phyloP scores from a whole-genome alignment of 495 filamentous ascomycete species.

The Neurospora sp. region DNA sequence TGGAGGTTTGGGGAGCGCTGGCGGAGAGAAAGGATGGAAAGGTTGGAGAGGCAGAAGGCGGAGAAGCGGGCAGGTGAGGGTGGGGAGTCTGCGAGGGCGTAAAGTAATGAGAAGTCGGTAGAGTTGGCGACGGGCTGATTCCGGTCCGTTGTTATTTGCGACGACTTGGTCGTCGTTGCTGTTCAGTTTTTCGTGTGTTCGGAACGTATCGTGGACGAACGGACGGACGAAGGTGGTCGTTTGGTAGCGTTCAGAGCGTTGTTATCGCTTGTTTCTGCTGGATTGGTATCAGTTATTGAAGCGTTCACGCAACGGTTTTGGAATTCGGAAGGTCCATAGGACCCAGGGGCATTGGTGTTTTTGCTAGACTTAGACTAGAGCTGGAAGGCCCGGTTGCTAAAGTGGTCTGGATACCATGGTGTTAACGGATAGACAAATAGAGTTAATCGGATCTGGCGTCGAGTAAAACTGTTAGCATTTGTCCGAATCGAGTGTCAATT shows the following conservation, averaged over 20 bases:
- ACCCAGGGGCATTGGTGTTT: neutral
- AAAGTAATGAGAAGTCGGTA: neutral
- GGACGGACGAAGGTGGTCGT: neutral
- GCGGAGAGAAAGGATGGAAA: conserved; percentile 14
- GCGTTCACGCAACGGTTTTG: neutral
- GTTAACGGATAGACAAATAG: neutral
- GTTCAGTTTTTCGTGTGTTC: neutral
- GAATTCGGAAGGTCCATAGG: neutral
- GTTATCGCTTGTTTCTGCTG: neutral
- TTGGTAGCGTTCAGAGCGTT: neutral
- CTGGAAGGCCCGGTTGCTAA: neutral
- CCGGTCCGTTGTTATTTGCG: neutral
- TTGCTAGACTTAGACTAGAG: neutral
- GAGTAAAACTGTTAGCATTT: neutral
- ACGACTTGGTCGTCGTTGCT: neutral
- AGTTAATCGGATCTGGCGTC: neutral
- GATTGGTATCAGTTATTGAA: neutral
- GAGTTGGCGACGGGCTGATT: neutral
- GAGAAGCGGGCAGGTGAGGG: neutral
- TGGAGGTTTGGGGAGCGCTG: conserved; percentile 20
- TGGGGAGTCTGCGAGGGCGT: neutral
- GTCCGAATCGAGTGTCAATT: neutral
- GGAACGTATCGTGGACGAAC: neutral
- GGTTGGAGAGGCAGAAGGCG: conserved; percentile 6
- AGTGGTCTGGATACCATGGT: neutral